These are phyloP conservation scores for Fragaria ananassa DNA, from an alignment of 306 rosid species.

Conservation along the genomic window DNA sequence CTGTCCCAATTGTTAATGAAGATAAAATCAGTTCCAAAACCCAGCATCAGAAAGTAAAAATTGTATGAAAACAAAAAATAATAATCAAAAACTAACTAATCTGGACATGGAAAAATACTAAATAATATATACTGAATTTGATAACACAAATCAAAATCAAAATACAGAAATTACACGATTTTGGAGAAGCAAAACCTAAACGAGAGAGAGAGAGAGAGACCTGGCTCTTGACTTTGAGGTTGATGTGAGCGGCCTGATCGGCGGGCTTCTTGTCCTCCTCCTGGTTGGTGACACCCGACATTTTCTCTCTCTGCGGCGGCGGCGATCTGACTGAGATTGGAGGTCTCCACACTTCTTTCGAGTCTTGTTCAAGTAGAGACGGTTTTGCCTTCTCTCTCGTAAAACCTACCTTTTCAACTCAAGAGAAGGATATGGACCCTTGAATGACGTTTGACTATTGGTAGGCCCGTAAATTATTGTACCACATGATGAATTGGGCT, in stretches of 20 bases:
- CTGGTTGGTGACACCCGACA: constrained; percentile 44
- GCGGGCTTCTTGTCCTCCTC: constrained; percentile 50
- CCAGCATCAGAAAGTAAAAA: neutral
- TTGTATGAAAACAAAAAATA: neutral
- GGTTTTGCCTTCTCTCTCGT: neutral
- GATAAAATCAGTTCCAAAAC: neutral
- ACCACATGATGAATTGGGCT: neutral
- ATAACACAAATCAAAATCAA: neutral
- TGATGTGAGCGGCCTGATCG: constrained; percentile 45
- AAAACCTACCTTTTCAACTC: neutral
- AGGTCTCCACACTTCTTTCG: neutral
- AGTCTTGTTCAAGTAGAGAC: neutral
- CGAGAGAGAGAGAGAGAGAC: constrained; percentile 10
- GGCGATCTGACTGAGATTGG: neutral
- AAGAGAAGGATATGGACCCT: neutral
- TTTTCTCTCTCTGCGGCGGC: constrained; percentile 4
- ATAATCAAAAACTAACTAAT: neutral
- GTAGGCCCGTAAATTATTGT: neutral
- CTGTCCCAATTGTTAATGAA: neutral
- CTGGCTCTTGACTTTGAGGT: constrained; percentile 56
- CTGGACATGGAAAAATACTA: neutral
- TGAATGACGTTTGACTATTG: neutral
- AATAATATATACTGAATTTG: neutral
- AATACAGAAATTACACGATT: neutral
- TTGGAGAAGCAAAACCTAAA: neutral